phyloP scores from a whole-genome alignment of 225 moss, liverwort and hornwort genomes.

The Antitrichia curtipendula region DNA sequence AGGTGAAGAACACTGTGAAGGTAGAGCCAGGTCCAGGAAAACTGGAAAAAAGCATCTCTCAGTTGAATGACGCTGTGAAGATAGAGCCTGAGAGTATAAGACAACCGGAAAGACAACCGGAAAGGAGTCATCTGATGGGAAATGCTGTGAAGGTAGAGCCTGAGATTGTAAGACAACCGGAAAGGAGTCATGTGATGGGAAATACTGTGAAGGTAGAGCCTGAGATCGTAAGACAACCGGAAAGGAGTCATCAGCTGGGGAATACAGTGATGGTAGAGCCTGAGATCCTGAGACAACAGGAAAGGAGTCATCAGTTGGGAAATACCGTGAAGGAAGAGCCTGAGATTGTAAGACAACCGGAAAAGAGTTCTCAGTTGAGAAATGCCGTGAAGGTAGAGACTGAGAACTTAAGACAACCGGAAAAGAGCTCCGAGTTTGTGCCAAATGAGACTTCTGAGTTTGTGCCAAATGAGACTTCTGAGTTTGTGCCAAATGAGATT shows the following conservation, averaged over 20 bases:
- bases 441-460: not conserved
- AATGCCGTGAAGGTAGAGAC: not conserved
- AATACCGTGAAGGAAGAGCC: not conserved
- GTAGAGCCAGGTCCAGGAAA: not conserved
- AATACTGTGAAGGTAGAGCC: not conserved
- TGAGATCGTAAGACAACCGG: not conserved
- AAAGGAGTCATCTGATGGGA: not conserved
- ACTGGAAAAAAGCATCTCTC: not conserved
- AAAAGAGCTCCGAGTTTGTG: not conserved
- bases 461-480: not conserved
- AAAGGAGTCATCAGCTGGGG: not conserved
- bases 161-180: not conserved
- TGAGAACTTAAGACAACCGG: not conserved
- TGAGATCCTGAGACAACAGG: not conserved
- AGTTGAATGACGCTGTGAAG: not conserved
- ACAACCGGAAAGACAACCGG: not conserved
- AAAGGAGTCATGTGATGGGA: not conserved
- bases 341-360: not conserved
- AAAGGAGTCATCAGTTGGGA: too few relatives aligned
- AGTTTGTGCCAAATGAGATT: not conserved
- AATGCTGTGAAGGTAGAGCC: not conserved
- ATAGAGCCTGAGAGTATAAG: not conserved
- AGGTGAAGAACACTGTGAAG: not conserved
- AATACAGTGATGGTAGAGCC: not conserved
- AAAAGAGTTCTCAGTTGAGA: not conserved